Evolutionary conservation across 805 yeast genomes (phyloP).

Genomic region (Lachancea waltii): DNA sequence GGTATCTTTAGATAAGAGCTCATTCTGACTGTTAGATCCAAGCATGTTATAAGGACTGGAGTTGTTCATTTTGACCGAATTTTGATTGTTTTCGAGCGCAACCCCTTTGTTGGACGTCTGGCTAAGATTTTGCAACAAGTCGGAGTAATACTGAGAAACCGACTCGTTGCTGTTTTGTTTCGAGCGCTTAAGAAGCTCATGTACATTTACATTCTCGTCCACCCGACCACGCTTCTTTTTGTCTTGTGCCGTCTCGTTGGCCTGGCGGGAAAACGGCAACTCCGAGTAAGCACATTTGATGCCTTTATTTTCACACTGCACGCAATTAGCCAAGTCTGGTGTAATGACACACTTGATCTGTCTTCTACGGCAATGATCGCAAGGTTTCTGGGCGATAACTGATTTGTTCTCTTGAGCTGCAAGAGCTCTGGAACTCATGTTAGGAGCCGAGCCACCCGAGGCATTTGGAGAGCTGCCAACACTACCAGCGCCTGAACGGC

Average conservation of each 20-base stretch:
- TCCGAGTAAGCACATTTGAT: conserved; percentile 71
- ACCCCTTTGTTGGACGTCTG: conserved; percentile 3
- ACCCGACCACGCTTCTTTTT: conserved; percentile 18
- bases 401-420: conserved; percentile 11
- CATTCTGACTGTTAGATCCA: conserved; percentile 5
- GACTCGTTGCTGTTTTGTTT: conserved; percentile 15
- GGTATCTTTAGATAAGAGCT: conserved; percentile 10
- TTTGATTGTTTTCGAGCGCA: conserved; percentile 3
- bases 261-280: conserved; percentile 38
- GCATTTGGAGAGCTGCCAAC: neutral
- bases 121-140: conserved; percentile 21
- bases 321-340: conserved; percentile 59
- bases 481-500: conserved; percentile 11
- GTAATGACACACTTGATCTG: conserved; percentile 72
- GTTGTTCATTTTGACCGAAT: neutral
- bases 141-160: conserved; percentile 20
- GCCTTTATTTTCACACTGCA: conserved; percentile 69
- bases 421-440: conserved; percentile 4
- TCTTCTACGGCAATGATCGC: conserved; percentile 79
- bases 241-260: conserved; percentile 31
- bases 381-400: conserved; percentile 39
- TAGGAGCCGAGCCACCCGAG: neutral
- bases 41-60: conserved; percentile 2
- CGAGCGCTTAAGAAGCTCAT: conserved; percentile 19
- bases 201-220: conserved; percentile 19